Percentiles rank a stretch among this genome's conserved stretches.
Evolutionary conservation across 768 basidiomycete species (phyloP).

Genomic region (Russula brevipes): DNA sequence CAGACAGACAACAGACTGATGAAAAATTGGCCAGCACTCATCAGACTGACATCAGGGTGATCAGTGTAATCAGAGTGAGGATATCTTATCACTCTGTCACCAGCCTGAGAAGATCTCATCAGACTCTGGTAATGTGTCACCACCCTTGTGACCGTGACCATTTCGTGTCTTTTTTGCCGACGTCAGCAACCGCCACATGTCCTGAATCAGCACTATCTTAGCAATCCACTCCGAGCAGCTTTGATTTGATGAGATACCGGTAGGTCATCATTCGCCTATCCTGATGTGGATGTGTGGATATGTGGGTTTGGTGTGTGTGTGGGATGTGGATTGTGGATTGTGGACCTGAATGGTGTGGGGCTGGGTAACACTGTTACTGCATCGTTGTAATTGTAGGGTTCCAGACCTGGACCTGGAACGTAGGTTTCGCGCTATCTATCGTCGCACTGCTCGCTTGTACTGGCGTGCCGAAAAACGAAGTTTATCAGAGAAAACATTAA

Average conservation of each 20-base stretch:
- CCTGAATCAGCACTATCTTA: slow-evolving; percentile 5
- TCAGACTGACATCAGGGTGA: too few species aligned
- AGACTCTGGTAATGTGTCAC: too few species aligned
- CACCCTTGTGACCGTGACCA: too few species aligned
- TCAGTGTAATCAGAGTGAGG: too few species aligned
- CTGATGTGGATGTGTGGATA: background rate
- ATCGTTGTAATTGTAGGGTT: background rate
- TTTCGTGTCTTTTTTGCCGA: too few species aligned
- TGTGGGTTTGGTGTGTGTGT: background rate
- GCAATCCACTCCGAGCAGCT: background rate
- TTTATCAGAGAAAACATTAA: background rate
- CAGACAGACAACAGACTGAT: too few species aligned
- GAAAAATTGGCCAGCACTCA: too few species aligned
- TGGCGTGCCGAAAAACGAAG: background rate
- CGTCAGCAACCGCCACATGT: background rate
- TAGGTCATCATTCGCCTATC: background rate
- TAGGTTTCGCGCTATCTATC: background rate
- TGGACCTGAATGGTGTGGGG: too few species aligned
- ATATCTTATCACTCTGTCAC: too few species aligned
- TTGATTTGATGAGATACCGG: background rate
- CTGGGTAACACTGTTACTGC: background rate
- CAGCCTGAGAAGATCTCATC: too few species aligned
- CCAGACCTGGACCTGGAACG: background rate
- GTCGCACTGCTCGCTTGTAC: slow-evolving; percentile 1
- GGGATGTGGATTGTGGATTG: background rate